phyloP scores from a whole-genome alignment of 495 filamentous ascomycete species.

The Cudoniella acicularis region DNA sequence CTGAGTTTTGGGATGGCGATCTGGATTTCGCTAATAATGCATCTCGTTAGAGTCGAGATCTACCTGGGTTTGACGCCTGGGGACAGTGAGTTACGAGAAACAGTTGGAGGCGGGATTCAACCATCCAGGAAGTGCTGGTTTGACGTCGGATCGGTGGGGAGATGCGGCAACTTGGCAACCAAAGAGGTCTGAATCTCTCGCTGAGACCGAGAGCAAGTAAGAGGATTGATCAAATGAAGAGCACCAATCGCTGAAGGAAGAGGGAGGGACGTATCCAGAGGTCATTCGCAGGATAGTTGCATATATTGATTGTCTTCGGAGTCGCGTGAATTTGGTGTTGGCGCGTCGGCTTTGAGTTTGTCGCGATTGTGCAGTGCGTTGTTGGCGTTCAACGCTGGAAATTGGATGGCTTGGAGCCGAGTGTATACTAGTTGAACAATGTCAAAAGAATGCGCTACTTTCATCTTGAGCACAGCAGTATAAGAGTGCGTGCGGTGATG shows the following conservation, averaged over 20 bases:
- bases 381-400: too few species aligned
- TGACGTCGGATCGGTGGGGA: conserved; percentile 41
- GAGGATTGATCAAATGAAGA: not conserved
- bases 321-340: too few species aligned
- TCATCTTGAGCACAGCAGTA: too few species aligned
- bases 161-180: conserved; percentile 35
- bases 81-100: conserved; percentile 44
- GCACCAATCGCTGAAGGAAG: not conserved
- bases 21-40: conserved; percentile 42
- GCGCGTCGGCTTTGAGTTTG: too few species aligned
- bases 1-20: conserved; percentile 40
- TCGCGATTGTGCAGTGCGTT: too few species aligned
- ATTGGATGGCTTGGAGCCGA: too few species aligned
- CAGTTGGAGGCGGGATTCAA: conserved; percentile 47
- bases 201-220: not conserved
- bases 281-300: too few species aligned
- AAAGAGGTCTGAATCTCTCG: not conserved
- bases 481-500: too few species aligned
- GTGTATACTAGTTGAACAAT: too few species aligned
- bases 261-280: not conserved
- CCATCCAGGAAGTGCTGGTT: conserved; percentile 43
- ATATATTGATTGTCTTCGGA: too few species aligned
- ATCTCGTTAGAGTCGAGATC: conserved; percentile 44
- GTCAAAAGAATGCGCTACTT: too few species aligned
- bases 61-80: conserved; percentile 48